Evolutionary conservation across 192 early-diverging fungal genomes (phyloP).

Genomic region (Glomus cerebriforme): DNA sequence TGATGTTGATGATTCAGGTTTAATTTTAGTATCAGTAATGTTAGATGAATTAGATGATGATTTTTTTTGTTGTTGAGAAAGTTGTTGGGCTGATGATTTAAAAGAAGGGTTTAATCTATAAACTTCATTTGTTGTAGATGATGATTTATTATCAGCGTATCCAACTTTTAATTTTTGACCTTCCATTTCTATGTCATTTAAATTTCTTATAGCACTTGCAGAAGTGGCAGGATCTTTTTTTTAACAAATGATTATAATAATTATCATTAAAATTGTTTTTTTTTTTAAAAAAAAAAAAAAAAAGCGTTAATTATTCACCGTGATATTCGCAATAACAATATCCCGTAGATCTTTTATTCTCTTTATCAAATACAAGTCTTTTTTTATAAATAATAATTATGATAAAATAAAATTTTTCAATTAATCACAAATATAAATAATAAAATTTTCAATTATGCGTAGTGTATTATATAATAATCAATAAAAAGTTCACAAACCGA

Average conservation of each 20-base stretch:
- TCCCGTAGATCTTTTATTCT: slow-evolving; percentile 83
- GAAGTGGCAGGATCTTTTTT: slow-evolving; percentile 81
- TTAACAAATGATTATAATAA: slow-evolving; percentile 21
- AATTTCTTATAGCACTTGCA: slow-evolving; percentile 89
- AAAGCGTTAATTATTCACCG: slow-evolving; percentile 45
- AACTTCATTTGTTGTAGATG: slow-evolving; percentile 29
- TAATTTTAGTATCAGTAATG: slow-evolving; percentile 18
- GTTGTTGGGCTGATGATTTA: not conserved
- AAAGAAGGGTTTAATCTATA: not conserved
- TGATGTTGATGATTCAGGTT: slow-evolving; percentile 55
- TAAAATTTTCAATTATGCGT: too few relatives aligned
- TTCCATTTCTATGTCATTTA: slow-evolving; percentile 85
- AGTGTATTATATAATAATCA: not conserved
- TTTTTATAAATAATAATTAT: not conserved
- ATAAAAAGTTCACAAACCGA: not conserved
- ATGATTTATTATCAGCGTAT: slow-evolving; percentile 80
- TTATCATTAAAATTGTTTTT: slow-evolving; percentile 7
- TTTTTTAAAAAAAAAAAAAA: too few relatives aligned
- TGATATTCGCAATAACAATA: slow-evolving; percentile 95
- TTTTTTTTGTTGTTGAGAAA: not conserved
- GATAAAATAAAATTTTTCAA: not conserved
- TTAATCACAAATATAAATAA: too few relatives aligned
- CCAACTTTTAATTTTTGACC: slow-evolving; percentile 86
- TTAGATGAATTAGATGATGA: not conserved
- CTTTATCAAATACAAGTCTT: slow-evolving; percentile 89